phyloP scores from a whole-genome alignment of 2,329 filamentous ascomycete genomes.

The Penicillium sp. region DNA sequence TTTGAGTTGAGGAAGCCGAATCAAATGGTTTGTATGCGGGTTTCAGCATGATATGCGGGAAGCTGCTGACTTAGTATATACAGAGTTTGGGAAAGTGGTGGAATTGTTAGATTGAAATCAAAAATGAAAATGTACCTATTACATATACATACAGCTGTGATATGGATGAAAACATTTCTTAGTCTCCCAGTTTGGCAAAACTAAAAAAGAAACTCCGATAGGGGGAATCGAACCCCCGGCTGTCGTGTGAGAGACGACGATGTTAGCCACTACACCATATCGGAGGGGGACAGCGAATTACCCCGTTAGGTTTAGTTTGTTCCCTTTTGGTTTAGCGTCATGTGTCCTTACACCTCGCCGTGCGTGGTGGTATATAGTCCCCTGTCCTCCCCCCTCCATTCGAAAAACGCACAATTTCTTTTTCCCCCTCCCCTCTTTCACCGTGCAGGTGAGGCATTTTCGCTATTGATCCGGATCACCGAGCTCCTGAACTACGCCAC shows the following conservation, averaged over 20 bases:
- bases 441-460: neutral
- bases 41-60: no score
- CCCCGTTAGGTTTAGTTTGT: neutral
- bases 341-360: neutral
- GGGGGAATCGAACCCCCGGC: slow-evolving; percentile 32
- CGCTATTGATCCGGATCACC: neutral
- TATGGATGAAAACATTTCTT: neutral
- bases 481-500: neutral
- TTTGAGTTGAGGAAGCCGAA: neutral
- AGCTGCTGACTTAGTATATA: no score
- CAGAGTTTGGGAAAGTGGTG: no score
- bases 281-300: neutral
- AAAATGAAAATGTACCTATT: no score
- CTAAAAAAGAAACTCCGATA: slow-evolving; percentile 22
- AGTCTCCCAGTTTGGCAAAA: no score
- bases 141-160: neutral
- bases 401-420: no score
- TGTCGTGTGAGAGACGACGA: slow-evolving; percentile 32
- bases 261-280: slow-evolving; percentile 31
- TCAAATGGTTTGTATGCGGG: no score
- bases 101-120: no score
- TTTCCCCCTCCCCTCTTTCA: no score
- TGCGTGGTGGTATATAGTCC: neutral
- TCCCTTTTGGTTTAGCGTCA: neutral
- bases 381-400: no score